Evolutionary conservation across 495 filamentous ascomycete species (phyloP).

Genomic region (Penicillium bovifimosum): DNA sequence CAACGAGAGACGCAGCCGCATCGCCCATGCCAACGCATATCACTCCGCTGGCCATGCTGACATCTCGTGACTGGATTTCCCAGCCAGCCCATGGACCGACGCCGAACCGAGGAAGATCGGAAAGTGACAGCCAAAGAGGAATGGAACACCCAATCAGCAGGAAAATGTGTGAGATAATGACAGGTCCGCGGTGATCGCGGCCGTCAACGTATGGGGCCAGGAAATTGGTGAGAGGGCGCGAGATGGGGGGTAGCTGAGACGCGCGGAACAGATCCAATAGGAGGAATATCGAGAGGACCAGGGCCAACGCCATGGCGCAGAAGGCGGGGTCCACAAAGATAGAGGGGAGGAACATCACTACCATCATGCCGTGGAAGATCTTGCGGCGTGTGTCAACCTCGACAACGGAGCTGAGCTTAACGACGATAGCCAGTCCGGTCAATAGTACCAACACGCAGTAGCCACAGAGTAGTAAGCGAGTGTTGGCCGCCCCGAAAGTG

Average conservation of each 20-base stretch:
- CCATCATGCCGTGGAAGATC: slow-evolving; percentile 98
- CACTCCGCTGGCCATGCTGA: slow-evolving; percentile 84
- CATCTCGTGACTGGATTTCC: slow-evolving; percentile 63
- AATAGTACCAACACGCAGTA: slow-evolving; percentile 68
- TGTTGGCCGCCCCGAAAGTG: slow-evolving; percentile 68
- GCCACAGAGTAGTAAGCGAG: slow-evolving; percentile 66
- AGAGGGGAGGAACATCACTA: slow-evolving; percentile 85
- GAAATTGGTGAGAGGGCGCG: slow-evolving; percentile 74
- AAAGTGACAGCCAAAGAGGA: slow-evolving; percentile 84
- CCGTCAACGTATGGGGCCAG: slow-evolving; percentile 93
- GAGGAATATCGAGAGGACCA: slow-evolving; percentile 77
- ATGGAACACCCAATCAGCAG: slow-evolving; percentile 94
- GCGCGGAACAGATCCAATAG: slow-evolving; percentile 85
- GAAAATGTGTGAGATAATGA: slow-evolving; percentile 94
- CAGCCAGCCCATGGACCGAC: slow-evolving; percentile 57
- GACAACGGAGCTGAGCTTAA: slow-evolving; percentile 60
- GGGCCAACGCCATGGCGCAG: slow-evolving; percentile 64
- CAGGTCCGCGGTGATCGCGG: slow-evolving; percentile 83
- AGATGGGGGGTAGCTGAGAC: slow-evolving; percentile 83
- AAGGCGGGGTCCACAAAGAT: slow-evolving; percentile 82
- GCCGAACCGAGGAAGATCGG: slow-evolving; percentile 52
- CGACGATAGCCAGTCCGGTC: slow-evolving; percentile 66
- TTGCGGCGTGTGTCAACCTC: slow-evolving; percentile 97
- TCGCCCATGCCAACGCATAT: slow-evolving; percentile 95
- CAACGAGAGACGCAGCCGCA: slow-evolving; percentile 87